Percentiles rank a stretch among this genome's conserved stretches.
Conservation (phyloP, 371 early-diverging fungal genomes). For the Mortierella sp. region DNA sequence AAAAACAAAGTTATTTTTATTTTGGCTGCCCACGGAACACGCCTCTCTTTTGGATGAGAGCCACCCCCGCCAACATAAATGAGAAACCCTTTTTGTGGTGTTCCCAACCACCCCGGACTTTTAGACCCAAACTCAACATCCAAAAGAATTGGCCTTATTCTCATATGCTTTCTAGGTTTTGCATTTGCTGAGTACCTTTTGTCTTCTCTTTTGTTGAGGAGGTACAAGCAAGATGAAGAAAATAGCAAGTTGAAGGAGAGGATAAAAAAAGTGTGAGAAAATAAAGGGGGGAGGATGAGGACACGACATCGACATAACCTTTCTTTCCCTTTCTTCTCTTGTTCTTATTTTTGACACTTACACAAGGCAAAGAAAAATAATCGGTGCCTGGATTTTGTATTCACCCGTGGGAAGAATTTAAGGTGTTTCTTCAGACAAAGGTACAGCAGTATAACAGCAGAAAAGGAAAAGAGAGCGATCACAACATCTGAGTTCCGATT, state of each 20-base stretch:
- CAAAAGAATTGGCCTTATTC: not conserved
- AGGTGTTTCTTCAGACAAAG: not conserved
- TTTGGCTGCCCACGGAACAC: constrained; percentile 4
- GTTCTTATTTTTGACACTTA: too few species aligned
- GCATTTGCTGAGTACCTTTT: not conserved
- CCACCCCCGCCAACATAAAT: not conserved
- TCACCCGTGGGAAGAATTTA: constrained; percentile 11
- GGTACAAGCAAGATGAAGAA: too few species aligned
- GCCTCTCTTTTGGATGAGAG: not conserved
- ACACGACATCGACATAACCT: not conserved
- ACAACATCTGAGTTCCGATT: constrained; percentile 9
- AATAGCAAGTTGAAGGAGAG: not conserved
- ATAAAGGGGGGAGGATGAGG: not conserved
- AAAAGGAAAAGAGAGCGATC: not conserved
- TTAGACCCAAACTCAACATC: not conserved
- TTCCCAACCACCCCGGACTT: not conserved
- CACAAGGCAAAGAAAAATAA: not conserved
- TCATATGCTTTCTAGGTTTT: not conserved
- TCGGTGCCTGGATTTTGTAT: constrained; percentile 6
- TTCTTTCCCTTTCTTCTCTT: not conserved
- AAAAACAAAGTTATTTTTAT: constrained; percentile 7
- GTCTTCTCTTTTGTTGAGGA: not conserved
- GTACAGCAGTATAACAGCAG: too few species aligned
- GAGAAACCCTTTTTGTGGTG: not conserved
- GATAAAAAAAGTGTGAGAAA: not conserved